These are phyloP conservation scores for Pulveroboletus sp. DNA, from an alignment of 768 basidiomycete species.

Conservation along the genomic window DNA sequence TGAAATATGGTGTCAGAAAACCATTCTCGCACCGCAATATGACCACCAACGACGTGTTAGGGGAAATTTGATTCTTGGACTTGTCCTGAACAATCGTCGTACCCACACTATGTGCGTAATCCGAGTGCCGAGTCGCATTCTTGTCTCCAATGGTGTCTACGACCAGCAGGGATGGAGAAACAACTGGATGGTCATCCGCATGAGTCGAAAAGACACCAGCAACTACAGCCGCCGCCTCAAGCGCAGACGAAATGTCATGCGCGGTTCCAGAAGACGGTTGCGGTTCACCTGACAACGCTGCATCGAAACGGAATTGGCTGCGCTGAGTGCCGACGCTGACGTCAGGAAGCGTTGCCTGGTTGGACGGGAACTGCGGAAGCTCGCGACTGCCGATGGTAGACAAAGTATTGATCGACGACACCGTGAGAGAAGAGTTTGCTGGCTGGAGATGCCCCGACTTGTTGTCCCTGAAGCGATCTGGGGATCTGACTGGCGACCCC, in stretches of 20 bases:
- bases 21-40: neutral
- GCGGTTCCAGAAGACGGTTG: neutral
- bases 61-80: neutral
- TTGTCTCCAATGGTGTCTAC: neutral
- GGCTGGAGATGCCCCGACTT: neutral
- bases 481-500: neutral
- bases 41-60: slow-evolving; percentile 5
- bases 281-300: neutral
- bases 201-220: too few relatives aligned
- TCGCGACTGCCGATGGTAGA: neutral
- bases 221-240: too few relatives aligned
- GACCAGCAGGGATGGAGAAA: neutral
- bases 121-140: neutral
- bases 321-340: neutral
- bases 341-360: neutral
- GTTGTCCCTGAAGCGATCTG: neutral
- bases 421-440: neutral
- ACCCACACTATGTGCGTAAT: neutral
- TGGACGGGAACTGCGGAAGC: neutral
- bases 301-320: neutral
- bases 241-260: neutral
- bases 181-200: neutral
- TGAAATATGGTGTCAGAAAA: slow-evolving; percentile 3
- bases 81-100: neutral
- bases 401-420: slow-evolving; percentile 3